Evolutionary conservation across 2,329 filamentous ascomycete genomes (phyloP), one percentile per base, ranked within the genome.

Genomic region (Magnaporthales sp.): DNA sequence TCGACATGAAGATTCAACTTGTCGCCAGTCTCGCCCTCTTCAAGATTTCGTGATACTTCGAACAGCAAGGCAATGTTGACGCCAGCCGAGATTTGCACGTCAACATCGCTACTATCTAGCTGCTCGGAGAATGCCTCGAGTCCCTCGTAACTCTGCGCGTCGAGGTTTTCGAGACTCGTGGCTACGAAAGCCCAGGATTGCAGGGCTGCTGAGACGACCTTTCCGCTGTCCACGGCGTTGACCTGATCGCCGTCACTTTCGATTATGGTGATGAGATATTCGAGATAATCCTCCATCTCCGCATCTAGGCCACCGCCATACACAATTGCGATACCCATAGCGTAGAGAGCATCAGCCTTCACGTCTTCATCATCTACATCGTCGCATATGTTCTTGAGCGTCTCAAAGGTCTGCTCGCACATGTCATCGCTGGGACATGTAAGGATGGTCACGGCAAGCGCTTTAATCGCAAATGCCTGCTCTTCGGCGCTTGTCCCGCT

Each of bases 111-210:
- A 74, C 90, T 92, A 68, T 93, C 88, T 22, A 97, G 88, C 76
- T 96, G 93, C 63, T 96, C 92, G 58, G 91, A 88, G 71, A 97
- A 92, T 1, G 89, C 88, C 66, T 95, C 90, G 72, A 95, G 85
- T 19, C 91, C 89, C 30, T 86, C 79, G 69, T 92, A 88, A 32
- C 89, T 91, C 68, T 88, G 83, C 19, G 27, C 85, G 84, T 70
- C 91, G 60, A 93, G 81, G 72, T 94, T 91, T 3, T 93, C 89
- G 7, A 94, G 80, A 68, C 91, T 86, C 4, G 90, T 93, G 5
- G 90, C 91, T 5, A 96, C 84, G 70, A 94, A 90, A 1, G 89
- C 89, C 91, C 92, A 96, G 67, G 89, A 87, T 70, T 90, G 85
- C 1, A 96, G 80, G 0, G 92, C 91, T 0, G 91, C 90, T 3